A percentile compares a stretch with the other conserved stretches of the same genome.
These are phyloP conservation scores for Tricholoma bakamatsutake DNA, from an alignment of 768 basidiomycete species.

Conservation along the genomic window DNA sequence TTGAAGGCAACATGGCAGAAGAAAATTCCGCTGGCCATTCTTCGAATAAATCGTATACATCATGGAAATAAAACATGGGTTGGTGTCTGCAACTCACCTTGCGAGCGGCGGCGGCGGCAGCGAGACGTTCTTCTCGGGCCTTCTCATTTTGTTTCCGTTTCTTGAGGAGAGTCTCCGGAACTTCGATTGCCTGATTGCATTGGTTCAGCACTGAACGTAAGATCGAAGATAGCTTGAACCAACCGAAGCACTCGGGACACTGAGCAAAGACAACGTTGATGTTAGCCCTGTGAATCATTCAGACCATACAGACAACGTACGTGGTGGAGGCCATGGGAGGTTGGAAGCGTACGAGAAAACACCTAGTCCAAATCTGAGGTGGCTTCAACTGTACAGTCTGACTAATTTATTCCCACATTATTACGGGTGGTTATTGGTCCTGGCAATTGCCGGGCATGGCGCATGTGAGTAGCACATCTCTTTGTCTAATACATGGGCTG, in stretches of 20 bases:
- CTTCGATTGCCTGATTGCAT: conserved; percentile 72
- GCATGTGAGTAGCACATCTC: no score
- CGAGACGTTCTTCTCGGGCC: conserved; percentile 88
- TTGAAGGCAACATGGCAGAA: conserved; percentile 70
- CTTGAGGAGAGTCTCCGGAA: conserved; percentile 99
- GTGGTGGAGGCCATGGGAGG: conserved; percentile 54
- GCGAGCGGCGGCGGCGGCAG: conserved; percentile 75
- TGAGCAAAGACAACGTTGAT: conserved; percentile 16
- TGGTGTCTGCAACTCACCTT: conserved; percentile 57
- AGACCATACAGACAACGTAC: conserved; percentile 30
- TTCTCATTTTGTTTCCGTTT: conserved; percentile 98
- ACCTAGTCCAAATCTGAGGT: conserved; percentile 22
- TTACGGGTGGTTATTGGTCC: no score
- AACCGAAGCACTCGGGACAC: conserved; percentile 56
- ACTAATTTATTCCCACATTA: conserved; percentile 27
- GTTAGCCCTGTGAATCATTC: conserved; percentile 1
- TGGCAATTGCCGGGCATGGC: no score
- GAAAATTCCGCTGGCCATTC: conserved; percentile 65
- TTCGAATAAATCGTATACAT: conserved; percentile 79
- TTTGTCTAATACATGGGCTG: no score
- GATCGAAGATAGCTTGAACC: conserved; percentile 12
- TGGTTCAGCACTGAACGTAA: conserved; percentile 17
- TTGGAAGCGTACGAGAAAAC: conserved; percentile 25
- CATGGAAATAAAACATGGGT: conserved; percentile 36
- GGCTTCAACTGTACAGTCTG: conserved; percentile 43